Base-by-base conservation (phyloP, 2,329 filamentous ascomycete genomes). In the Stachybotrys elegans region DNA sequence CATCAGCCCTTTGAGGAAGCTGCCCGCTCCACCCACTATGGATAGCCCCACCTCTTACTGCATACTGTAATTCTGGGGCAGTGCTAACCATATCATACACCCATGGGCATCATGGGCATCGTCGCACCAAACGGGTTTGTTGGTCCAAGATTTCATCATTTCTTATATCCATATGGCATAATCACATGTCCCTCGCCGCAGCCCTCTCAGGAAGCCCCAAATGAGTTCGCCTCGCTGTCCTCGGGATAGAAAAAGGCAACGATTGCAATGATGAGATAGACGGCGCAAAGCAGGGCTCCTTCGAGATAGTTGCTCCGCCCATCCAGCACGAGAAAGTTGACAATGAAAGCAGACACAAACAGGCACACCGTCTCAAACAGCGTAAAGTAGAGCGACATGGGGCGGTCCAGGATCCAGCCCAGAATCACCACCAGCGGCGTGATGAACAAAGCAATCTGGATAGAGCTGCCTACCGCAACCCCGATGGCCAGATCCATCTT, bases 271-370 rank as follows among this genome's bases (percentile, higher is more conserved):
- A 86, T 86, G 40, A 86, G 67, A 57, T 86, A 86, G 4, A 81
- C 79, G 1, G 81, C 76, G 51, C 80, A 81, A 22, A 87, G 62
- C 34, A 87, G 60, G 2, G 83, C 83, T 13, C 88, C 88, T 67
- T 94, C 88, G 12, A 94, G 78, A 56, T 93, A 94, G 60, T 94
- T 94, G 61, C 84, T 89, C 61, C 89, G 78, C 11, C 88, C 88
- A 57, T 94, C 89, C 48, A 92, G 71, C 40, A 94, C 88, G 47
- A 94, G 68, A 60, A 93, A 94, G 66, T 92, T 93, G 65, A 92
- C 87, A 50, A 94, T 89, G 51, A 94, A 83, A 7, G 89, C 83
- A 42, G 82, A 86, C 42, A 92, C 81, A 64, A 94, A 94, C 57
- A 94, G 78, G 45, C 85, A 88, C 19, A 93, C 86, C 0, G 88